Base-by-base conservation (phyloP, 331 rosid species). In the Telfairia occidentalis region DNA sequence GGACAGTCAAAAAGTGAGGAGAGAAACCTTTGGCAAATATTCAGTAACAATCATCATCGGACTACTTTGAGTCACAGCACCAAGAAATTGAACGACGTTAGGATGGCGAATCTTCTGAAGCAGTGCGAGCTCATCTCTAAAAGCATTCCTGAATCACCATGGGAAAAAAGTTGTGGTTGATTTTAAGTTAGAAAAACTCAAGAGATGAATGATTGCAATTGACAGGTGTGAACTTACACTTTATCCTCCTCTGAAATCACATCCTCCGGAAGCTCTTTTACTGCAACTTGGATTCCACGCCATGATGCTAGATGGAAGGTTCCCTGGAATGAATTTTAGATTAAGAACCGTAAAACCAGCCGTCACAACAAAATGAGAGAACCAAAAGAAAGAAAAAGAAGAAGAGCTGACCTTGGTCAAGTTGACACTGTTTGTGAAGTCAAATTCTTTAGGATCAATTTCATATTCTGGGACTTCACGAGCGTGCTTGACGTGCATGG, bases 31-130 rank as follows among this genome's bases (percentile, higher is more conserved):
- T 26, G 97, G 97, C 77, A 94, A 88, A 81, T 86, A 94, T 78
- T 94, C 98, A 3, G 93, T 91, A 79, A 94, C 92, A 84, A 94
- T 94, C 92, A 90, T 94, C 97, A 94, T 94, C 4, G 97, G 98
- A 75, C 85, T 86, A 81, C 97, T 90, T 81, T 94, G 98, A 46
- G 98, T 94, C 64, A 94, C 98, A 7, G 98, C 98, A 54, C 98
- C 98, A 54, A 94, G 81, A 91, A 94, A 94, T 78, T 94, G 98
- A 74, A 94, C 97, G 0, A 94, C 96, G 78, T 94, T 94, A 45
- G 98, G 98, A 86, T 94, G 98, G 61, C 98, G 77, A 77, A 88
- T 78, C 84, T 86, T 94, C 85, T 94, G 96, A 73, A 89, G 89
- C 76, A 94, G 80, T 9, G 88, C 85, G 59, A 94, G 96, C 85